Evolutionary conservation across 2,329 filamentous ascomycete genomes (phyloP).

Genomic region (Zymoseptoria passerinii): DNA sequence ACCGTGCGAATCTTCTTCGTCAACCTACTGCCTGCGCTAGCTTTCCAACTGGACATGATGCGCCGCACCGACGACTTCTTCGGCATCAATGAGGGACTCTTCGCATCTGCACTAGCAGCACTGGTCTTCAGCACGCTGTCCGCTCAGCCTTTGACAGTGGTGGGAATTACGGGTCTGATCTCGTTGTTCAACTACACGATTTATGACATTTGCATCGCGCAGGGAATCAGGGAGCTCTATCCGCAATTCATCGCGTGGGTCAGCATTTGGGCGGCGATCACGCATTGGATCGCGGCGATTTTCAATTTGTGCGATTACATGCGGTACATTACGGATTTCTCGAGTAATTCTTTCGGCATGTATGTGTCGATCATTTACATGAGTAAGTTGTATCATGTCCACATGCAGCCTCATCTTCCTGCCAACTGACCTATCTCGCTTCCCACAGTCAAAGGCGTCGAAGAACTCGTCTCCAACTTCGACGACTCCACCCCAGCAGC

Average conservation of each 20-base stretch:
- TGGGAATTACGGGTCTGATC: constrained; percentile 49
- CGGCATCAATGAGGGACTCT: constrained; percentile 49
- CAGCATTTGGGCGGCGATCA: constrained; percentile 49
- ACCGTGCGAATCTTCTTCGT: constrained; percentile 53
- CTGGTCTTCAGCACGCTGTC: constrained; percentile 47
- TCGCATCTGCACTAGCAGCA: constrained; percentile 48
- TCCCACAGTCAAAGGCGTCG: constrained; percentile 45
- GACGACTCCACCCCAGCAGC: constrained; percentile 31
- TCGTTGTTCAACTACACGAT: constrained; percentile 52
- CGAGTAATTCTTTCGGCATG: constrained; percentile 45
- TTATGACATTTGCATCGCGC: constrained; percentile 46
- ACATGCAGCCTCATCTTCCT: neutral
- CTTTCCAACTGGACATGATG: constrained; percentile 52
- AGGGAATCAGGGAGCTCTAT: constrained; percentile 43
- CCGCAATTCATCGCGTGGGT: constrained; percentile 50
- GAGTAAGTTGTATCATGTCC: constrained; percentile 20
- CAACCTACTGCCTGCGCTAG: constrained; percentile 50
- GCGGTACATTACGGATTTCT: constrained; percentile 52
- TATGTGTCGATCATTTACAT: constrained; percentile 52
- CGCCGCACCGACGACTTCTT: constrained; percentile 44
- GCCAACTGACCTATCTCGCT: neutral
- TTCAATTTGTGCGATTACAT: constrained; percentile 50
- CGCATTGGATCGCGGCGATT: constrained; percentile 48
- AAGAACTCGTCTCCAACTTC: constrained; percentile 48
- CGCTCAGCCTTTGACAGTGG: constrained; percentile 49